phyloP scores from a whole-genome alignment of 129 eudicot genomes.

The Artemisia tridentata region DNA sequence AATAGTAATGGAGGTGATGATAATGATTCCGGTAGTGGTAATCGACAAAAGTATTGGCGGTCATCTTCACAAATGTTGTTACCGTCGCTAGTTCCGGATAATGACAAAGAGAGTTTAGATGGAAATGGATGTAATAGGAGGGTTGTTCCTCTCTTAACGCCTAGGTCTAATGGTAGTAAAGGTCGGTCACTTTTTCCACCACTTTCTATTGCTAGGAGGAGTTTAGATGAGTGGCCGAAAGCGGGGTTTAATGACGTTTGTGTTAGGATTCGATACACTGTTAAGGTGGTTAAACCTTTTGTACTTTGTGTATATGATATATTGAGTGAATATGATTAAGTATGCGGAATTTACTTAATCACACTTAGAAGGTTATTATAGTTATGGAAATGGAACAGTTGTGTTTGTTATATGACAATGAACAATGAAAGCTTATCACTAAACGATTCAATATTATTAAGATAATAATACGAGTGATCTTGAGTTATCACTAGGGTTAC shows the following conservation, averaged over 20 bases:
- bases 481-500: too few relatives aligned
- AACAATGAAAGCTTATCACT: too few relatives aligned
- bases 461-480: too few relatives aligned
- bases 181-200: constrained; percentile 63
- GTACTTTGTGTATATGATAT: too few relatives aligned
- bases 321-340: too few relatives aligned
- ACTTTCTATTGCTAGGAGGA: constrained; percentile 65
- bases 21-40: background rate
- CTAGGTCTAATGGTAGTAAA: constrained; percentile 56
- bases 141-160: constrained; percentile 45
- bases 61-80: constrained; percentile 53
- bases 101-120: constrained; percentile 45
- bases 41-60: constrained; percentile 63
- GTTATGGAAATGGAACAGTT: too few relatives aligned
- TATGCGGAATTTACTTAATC: too few relatives aligned
- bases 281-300: too few relatives aligned
- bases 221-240: constrained; percentile 85
- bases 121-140: constrained; percentile 38
- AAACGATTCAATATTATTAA: too few relatives aligned
- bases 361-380: too few relatives aligned
- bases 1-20: constrained; percentile 32
- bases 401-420: too few relatives aligned
- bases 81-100: constrained; percentile 46
- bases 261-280: too few relatives aligned
- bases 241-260: constrained; percentile 74